These are phyloP conservation scores for Fusarium sp. DNA, from an alignment of 2,329 filamentous ascomycete genomes.

Conservation along the genomic window DNA sequence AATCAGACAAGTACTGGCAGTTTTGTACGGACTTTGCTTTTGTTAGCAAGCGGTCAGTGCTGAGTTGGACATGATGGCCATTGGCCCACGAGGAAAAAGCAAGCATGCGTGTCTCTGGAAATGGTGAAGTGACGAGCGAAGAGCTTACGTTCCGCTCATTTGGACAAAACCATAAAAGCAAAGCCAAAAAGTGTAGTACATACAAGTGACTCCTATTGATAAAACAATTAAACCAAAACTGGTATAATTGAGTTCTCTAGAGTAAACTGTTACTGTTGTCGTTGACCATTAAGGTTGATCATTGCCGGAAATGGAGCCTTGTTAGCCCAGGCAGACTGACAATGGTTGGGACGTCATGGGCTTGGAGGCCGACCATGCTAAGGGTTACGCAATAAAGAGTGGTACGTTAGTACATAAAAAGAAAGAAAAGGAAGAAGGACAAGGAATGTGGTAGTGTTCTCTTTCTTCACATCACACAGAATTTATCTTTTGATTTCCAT, in stretches of 20 bases:
- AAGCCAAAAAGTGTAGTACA: not conserved
- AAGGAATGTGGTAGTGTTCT: not conserved
- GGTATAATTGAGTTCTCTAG: not conserved
- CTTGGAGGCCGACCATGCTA: slow-evolving; percentile 41
- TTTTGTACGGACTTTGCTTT: not conserved
- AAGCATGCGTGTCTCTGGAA: not conserved
- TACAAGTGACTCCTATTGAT: not conserved
- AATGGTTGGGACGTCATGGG: slow-evolving; percentile 25
- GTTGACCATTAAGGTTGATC: not conserved
- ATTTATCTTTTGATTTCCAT: not conserved
- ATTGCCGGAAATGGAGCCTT: slow-evolving; percentile 2
- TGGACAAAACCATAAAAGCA: not conserved
- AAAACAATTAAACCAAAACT: not conserved
- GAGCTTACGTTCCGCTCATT: not conserved
- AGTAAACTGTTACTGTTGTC: not conserved
- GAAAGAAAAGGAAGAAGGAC: not conserved
- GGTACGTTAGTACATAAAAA: not conserved
- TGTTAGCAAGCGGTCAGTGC: not conserved
- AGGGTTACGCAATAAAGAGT: slow-evolving; percentile 17
- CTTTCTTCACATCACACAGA: not conserved
- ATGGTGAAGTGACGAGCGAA: not conserved
- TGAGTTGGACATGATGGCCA: slow-evolving; percentile 1
- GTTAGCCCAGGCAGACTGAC: not conserved
- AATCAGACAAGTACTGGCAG: not conserved
- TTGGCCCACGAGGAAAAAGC: slow-evolving; percentile 8